Evolutionary conservation across 2,329 filamentous ascomycete species (phyloP), one percentile per base, ranked within the genome.

Genomic region (Aspergillus nomiae): DNA sequence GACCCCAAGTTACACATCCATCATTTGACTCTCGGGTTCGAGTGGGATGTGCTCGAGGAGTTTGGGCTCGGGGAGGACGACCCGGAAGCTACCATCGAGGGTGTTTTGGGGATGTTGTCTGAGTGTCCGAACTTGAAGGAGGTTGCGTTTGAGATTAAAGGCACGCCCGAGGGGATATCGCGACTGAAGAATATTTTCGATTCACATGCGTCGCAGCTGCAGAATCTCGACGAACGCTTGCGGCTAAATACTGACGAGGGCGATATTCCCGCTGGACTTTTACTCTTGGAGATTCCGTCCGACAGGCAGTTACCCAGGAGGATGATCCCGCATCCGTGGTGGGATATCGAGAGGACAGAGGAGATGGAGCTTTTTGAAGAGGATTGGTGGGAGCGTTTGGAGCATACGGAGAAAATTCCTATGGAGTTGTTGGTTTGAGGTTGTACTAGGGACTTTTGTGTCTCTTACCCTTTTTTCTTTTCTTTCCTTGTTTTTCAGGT

Each of bases 331-430:
- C 48, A 51, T 51, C 26, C 19, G 9, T 51, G 48, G 48, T 51
- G 48, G 48, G 48, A 51, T 21, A 4, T 34, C 4, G 48, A 51
- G 19, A 11, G 48, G 48, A 51, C 30, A 28, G 48, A 51, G 19
- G 48, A 51, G 16, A 51, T 51, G 48, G 48, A 51, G 28, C 28
- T 51, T 32, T 51, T 51, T 5, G 48, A 51, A 8, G 48, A 51
- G 48, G 48, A 51, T 21, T 51, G 48, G 48, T 51, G 48, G 48
- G 48, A 51, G 48, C 48, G 48, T 16, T 32, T 51, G 28, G 48
- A 51, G 28, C 30, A 32, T 34, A 51, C 48, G 19, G 48, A 51
- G 28, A 30, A 51, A 16, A 51, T 51, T 21, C 48, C 48, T 2
- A 32, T 32, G 26, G 48, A 51, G 9, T 30, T 51, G 16, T 51